Evolutionary conservation across 768 basidiomycete genomes (phyloP).

Genomic region (Boletus sensibilis): DNA sequence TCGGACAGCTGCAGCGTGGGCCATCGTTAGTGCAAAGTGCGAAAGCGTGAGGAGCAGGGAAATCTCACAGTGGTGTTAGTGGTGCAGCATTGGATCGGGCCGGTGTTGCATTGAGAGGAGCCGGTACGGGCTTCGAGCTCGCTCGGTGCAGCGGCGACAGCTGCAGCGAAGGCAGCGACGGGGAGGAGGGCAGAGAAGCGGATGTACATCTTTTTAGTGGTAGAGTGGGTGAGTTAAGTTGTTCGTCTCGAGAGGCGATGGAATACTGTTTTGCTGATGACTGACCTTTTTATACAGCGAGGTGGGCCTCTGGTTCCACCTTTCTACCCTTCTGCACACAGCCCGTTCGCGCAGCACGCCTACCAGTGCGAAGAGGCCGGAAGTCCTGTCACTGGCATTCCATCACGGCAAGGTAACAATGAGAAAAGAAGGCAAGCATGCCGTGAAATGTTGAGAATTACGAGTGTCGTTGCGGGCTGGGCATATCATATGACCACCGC

Average conservation of each 20-base stretch:
- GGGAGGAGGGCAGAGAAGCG: conserved; percentile 8
- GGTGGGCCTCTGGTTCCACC: neutral
- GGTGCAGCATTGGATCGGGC: conserved; percentile 6
- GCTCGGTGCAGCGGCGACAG: conserved; percentile 7
- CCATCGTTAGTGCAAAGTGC: neutral
- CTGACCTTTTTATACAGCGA: conserved; percentile 11
- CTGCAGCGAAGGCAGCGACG: conserved; percentile 9
- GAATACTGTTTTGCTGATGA: neutral
- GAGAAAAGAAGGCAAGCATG: fast-evolving
- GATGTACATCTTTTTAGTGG: conserved; percentile 3
- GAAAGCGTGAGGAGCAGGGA: too few relatives aligned
- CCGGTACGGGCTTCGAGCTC: neutral
- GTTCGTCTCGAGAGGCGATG: neutral
- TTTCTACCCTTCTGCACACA: neutral
- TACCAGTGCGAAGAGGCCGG: neutral
- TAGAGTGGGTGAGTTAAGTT: neutral
- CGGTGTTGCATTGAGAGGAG: conserved; percentile 7
- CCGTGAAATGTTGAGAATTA: neutral
- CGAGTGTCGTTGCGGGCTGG: neutral
- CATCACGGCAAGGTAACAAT: neutral
- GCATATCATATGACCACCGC: neutral
- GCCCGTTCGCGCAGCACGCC: too few relatives aligned
- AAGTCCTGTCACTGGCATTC: neutral
- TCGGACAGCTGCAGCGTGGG: neutral
- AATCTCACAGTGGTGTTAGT: neutral